Conservation (phyloP, 768 basidiomycete species). For the Bullera alba region DNA sequence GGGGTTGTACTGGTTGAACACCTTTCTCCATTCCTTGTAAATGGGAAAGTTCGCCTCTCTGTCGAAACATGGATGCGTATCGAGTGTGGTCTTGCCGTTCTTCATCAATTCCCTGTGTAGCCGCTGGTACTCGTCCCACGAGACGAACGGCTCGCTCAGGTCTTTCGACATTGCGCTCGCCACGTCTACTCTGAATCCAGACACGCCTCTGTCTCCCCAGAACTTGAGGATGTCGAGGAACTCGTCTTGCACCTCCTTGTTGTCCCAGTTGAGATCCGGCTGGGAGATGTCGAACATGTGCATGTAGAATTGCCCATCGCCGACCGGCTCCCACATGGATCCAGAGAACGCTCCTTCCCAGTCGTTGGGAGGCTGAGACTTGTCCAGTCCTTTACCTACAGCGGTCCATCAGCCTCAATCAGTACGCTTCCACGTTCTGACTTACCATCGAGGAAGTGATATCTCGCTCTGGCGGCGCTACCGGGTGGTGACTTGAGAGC, state of each 20-base stretch:
- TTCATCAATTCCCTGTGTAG: background rate
- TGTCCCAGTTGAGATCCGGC: conserved; percentile 9
- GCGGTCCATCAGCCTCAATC: background rate
- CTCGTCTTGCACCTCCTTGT: conserved; percentile 6
- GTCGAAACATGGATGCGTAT: conserved; percentile 1
- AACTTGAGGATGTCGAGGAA: conserved; percentile 7
- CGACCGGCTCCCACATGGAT: conserved; percentile 6
- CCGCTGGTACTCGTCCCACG: background rate
- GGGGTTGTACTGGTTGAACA: conserved; percentile 36
- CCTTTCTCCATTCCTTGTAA: conserved; percentile 32
- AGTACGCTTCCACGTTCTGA: background rate
- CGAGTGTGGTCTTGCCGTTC: background rate
- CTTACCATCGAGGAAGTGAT: conserved; percentile 7
- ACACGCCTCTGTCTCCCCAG: conserved; percentile 8
- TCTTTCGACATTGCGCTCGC: conserved; percentile 5
- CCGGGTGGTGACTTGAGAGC: background rate
- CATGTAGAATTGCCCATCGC: conserved; percentile 10
- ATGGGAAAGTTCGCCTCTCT: conserved; percentile 31
- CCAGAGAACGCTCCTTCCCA: conserved; percentile 9
- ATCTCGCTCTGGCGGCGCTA: background rate
- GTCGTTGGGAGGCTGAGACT: conserved; percentile 4
- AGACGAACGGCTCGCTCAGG: background rate
- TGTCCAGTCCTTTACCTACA: conserved; percentile 1
- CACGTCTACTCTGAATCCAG: conserved; percentile 10
- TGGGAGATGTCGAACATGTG: conserved; percentile 7